Evolutionary conservation across 306 rosid species (phyloP).

Genomic region (Leucaena leucocephala): DNA sequence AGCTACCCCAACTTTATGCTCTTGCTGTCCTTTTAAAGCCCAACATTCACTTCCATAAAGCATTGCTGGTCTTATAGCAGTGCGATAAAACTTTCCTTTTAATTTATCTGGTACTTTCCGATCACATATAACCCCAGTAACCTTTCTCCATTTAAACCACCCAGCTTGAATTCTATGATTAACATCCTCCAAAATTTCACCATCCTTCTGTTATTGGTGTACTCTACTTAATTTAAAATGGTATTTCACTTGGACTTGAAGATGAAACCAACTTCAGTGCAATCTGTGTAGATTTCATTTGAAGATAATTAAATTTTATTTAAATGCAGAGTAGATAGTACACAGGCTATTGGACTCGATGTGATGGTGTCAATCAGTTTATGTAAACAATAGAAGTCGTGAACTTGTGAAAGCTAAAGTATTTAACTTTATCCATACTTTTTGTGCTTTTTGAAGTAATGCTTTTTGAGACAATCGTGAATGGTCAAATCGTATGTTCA

Average conservation of each 20-base stretch:
- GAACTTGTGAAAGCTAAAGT: not conserved
- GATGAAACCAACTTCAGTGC: not conserved
- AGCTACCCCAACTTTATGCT: too few species aligned
- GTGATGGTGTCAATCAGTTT: slow-evolving; percentile 9
- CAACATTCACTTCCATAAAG: too few species aligned
- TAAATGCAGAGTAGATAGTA: not conserved
- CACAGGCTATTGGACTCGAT: slow-evolving; percentile 3
- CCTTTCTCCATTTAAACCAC: too few species aligned
- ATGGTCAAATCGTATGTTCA: slow-evolving; percentile 8
- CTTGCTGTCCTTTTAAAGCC: too few species aligned
- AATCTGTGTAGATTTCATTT: not conserved
- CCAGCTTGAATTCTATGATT: too few species aligned
- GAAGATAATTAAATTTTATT: not conserved
- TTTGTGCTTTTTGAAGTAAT: not conserved
- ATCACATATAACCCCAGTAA: too few species aligned
- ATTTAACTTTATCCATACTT: not conserved
- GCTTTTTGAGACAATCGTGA: not conserved
- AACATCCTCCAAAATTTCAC: too few species aligned
- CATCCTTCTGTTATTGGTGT: not conserved
- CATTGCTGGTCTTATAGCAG: too few species aligned
- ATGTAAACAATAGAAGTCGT: slow-evolving; percentile 15
- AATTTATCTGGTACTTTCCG: too few species aligned
- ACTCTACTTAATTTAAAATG: not conserved
- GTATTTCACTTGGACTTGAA: not conserved
- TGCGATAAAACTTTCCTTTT: too few species aligned